These are phyloP conservation scores for Colletotrichum magnum DNA, from an alignment of 2,329 filamentous ascomycete species.

Conservation along the genomic window DNA sequence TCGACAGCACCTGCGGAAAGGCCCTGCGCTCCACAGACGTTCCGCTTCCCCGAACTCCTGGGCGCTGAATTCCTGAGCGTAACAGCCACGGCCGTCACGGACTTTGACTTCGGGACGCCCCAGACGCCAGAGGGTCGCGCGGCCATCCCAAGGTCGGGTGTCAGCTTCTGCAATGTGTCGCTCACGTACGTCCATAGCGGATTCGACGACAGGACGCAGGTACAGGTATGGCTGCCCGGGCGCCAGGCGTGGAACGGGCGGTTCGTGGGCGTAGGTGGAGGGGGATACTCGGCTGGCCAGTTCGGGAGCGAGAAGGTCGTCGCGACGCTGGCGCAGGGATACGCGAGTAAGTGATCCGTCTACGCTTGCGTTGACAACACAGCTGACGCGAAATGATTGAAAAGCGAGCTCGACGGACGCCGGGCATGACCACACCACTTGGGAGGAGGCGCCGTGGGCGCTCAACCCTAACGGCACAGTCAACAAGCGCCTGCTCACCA, in stretches of 20 bases:
- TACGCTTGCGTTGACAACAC: too few species aligned
- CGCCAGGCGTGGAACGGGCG: conserved; percentile 48
- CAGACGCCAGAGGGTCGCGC: conserved; percentile 36
- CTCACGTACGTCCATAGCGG: conserved; percentile 46
- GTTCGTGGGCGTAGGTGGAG: conserved; percentile 49
- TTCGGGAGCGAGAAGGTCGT: conserved; percentile 36
- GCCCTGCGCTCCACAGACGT: conserved; percentile 16
- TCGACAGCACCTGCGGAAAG: background rate
- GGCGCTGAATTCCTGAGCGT: conserved; percentile 22
- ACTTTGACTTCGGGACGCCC: conserved; percentile 13
- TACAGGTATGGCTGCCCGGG: conserved; percentile 46
- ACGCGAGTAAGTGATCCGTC: conserved; percentile 29
- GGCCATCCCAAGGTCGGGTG: conserved; percentile 34
- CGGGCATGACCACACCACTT: conserved; percentile 25
- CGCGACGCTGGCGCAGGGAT: conserved; percentile 29
- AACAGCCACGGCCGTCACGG: conserved; percentile 22
- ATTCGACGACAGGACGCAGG: conserved; percentile 44
- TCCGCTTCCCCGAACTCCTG: conserved; percentile 25
- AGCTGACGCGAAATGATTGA: background rate
- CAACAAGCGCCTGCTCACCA: conserved; percentile 29
- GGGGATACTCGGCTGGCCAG: conserved; percentile 47
- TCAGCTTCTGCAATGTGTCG: conserved; percentile 46
- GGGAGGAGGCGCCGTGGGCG: conserved; percentile 43
- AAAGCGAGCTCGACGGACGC: conserved; percentile 35
- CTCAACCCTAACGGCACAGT: conserved; percentile 36